A percentile compares a stretch with the other conserved stretches of the same genome.
phyloP scores from a whole-genome alignment of 768 basidiomycete species.

The Trametes punicea region DNA sequence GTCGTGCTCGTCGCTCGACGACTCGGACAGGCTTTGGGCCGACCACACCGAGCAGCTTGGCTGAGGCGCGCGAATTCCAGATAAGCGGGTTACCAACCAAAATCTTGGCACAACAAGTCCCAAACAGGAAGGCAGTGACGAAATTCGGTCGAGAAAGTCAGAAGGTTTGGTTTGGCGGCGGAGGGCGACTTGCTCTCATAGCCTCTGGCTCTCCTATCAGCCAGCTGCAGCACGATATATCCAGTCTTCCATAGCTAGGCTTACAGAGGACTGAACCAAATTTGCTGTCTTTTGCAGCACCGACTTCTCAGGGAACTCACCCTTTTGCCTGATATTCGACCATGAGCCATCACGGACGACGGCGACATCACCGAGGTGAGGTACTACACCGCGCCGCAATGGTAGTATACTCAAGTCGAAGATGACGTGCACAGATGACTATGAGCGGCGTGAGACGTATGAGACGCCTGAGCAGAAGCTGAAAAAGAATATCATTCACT shows the following conservation, averaged over 20 bases:
- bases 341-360: constrained; percentile 27
- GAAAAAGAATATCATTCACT: constrained; percentile 60
- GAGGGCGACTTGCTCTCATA: background rate
- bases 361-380: constrained; percentile 27
- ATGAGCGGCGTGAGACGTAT: constrained; percentile 56
- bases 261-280: background rate
- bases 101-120: background rate
- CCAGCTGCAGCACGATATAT: constrained; percentile 3
- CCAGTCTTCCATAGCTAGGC: background rate
- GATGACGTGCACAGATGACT: constrained; percentile 46
- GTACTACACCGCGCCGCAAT: background rate
- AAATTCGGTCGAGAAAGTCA: background rate
- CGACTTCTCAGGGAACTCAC: background rate
- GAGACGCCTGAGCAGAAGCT: constrained; percentile 76
- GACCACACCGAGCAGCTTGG: background rate
- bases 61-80: constrained; percentile 1
- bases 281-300: too few relatives aligned
- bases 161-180: background rate
- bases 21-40: background rate
- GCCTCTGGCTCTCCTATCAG: background rate
- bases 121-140: background rate
- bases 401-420: too few relatives aligned
- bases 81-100: background rate
- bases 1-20: constrained; percentile 29
- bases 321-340: background rate